Evolutionary conservation across 805 yeast species (phyloP).

Genomic region (Yarrowia sp.): DNA sequence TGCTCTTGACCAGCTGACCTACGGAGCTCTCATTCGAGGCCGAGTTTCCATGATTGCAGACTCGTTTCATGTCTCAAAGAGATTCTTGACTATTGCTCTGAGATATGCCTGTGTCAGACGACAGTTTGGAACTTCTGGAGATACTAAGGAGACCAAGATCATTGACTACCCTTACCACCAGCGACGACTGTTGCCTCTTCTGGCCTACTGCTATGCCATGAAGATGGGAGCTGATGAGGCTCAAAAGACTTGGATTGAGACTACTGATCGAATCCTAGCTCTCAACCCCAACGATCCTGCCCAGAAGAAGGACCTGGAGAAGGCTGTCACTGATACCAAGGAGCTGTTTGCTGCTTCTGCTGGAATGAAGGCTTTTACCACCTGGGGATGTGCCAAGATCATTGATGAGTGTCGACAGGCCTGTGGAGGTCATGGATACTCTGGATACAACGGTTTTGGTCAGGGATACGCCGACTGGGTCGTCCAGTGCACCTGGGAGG

Average conservation of each 20-base stretch:
- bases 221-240: conserved; percentile 74
- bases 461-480: conserved; percentile 91
- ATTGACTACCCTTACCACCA: conserved; percentile 89
- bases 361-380: conserved; percentile 83
- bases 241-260: conserved; percentile 56
- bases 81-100: conserved; percentile 82
- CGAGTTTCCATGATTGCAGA: conserved; percentile 90
- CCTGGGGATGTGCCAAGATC: conserved; percentile 81
- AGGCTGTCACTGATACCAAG: conserved; percentile 66
- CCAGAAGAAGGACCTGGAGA: conserved; percentile 57
- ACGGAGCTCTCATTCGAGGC: conserved; percentile 85
- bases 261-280: conserved; percentile 52
- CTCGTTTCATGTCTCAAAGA: conserved; percentile 78
- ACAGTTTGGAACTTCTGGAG: conserved; percentile 67
- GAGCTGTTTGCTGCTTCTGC: conserved; percentile 84
- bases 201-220: conserved; percentile 79
- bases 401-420: conserved; percentile 91
- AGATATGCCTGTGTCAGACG: conserved; percentile 89
- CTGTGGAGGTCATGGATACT: conserved; percentile 96
- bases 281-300: conserved; percentile 54
- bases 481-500: conserved; percentile 99
- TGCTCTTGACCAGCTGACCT: conserved; percentile 85
- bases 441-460: conserved; percentile 87
- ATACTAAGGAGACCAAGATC: conserved; percentile 69
- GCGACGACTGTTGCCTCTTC: conserved; percentile 78